Evolutionary conservation across 2,329 filamentous ascomycete species (phyloP).

Genomic region (Talaromyces sp.): DNA sequence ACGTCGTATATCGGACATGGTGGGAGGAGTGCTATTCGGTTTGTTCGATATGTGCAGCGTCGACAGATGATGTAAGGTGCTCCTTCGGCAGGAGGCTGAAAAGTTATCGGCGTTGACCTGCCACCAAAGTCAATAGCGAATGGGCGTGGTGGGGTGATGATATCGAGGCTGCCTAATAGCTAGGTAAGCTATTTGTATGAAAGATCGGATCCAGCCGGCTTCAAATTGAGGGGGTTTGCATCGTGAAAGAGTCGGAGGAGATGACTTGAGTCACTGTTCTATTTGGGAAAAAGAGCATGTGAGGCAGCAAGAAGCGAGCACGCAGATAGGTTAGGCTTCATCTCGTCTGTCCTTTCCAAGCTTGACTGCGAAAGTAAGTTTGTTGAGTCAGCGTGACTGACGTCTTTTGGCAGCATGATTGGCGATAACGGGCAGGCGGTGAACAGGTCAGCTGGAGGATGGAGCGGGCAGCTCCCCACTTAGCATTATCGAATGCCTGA

Average conservation of each 20-base stretch:
- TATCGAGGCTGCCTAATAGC: not conserved
- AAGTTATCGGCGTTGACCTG: not conserved
- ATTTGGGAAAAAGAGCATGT: not conserved
- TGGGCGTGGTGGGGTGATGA: not conserved
- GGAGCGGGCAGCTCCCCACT: not conserved
- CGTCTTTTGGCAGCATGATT: not conserved
- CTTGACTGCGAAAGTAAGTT: not conserved
- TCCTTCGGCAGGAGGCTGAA: not conserved
- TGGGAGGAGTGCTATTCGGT: not conserved
- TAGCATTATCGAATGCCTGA: not conserved
- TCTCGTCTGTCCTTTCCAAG: not conserved
- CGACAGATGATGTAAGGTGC: not conserved
- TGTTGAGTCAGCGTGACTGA: not conserved
- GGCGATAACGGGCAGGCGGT: not conserved
- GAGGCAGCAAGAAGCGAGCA: not conserved
- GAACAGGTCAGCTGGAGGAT: not conserved
- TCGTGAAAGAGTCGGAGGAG: not conserved
- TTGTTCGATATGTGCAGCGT: not conserved
- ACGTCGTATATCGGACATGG: slow-evolving; percentile 35
- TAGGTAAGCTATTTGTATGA: not conserved
- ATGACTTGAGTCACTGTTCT: slow-evolving; percentile 1
- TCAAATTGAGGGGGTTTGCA: not conserved
- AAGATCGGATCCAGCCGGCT: slow-evolving; percentile 1
- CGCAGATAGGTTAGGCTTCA: not conserved
- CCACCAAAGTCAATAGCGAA: not conserved